phyloP scores from a whole-genome alignment of 139 green algal species.

The Chara braunii region DNA sequence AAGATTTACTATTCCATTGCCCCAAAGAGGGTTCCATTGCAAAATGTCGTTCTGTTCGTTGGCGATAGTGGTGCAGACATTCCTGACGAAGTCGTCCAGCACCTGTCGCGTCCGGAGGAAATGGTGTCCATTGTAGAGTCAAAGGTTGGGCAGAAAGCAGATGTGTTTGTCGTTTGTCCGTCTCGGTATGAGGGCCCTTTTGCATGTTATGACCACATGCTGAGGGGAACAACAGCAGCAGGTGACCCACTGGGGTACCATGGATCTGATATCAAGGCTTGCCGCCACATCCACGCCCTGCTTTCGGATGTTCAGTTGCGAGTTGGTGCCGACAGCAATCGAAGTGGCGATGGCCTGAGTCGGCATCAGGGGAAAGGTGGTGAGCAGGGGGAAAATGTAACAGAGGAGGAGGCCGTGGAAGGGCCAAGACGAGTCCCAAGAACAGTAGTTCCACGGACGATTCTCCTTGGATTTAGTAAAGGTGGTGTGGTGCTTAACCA shows the following conservation, averaged over 20 bases:
- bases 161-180: slow-evolving; percentile 23
- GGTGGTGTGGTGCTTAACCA: slow-evolving; percentile 56
- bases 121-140: neutral
- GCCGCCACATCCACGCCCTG: slow-evolving; percentile 1
- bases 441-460: neutral
- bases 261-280: neutral
- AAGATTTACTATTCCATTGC: neutral
- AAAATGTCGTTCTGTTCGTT: slow-evolving; percentile 9
- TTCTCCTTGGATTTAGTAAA: slow-evolving; percentile 53
- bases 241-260: slow-evolving; percentile 29
- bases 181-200: slow-evolving; percentile 16
- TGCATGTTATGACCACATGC: slow-evolving; percentile 16
- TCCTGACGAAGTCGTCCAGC: slow-evolving; percentile 2
- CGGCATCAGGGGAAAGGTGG: neutral
- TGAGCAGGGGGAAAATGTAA: neutral
- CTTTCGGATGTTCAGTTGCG: slow-evolving; percentile 7
- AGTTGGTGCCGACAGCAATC: neutral
- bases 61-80: slow-evolving; percentile 18
- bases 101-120: slow-evolving; percentile 7
- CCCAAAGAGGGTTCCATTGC: neutral
- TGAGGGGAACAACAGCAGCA: neutral
- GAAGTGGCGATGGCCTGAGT: neutral
- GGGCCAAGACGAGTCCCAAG: neutral
- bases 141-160: neutral
- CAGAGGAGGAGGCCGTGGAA: neutral